Base-by-base conservation (phyloP, 139 green algal species). In the Chlorella sp. region DNA sequence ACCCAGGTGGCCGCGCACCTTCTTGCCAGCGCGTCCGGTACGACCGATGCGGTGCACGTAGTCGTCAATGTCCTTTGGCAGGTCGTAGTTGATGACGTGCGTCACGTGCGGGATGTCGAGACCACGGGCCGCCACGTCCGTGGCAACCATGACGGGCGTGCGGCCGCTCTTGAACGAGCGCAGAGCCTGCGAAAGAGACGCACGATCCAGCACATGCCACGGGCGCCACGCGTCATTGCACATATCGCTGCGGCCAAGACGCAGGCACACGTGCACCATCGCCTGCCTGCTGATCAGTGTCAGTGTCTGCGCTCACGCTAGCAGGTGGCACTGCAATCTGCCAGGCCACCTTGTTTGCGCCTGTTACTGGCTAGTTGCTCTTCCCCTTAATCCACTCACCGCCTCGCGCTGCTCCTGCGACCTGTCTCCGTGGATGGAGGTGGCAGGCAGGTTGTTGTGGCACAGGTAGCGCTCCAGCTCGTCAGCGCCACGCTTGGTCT, bases 401-500 rank as follows among this genome's bases (percentile, higher is more conserved):
- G 77, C 72, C 80, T 95, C 90, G 51, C 91, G 85, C 86, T 95
- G 88, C 31, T 83, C 81, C 81, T 98, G 94, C 10, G 89, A 92
- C 70, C 94, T 86, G 85, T 98, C 94, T 14, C 94, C 94, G 80
- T 98, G 94, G 78, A 98, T 98, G 75, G 85, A 92, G 51, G 94
- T 98, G 26, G 94, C 92, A 26, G 91, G 86, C 72, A 97, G 91
- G 73, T 77, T 88, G 80, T 94, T 90, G 69, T 87, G 76, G 34
- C 71, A 84, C 17, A 98, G 87, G 78, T 90, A 97, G 80, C 97
- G 93, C 82, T 98, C 94, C 61, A 98, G 83, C 32, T 91, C 82
- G 74, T 98, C 94, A n/a, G 94, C 94, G 35, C 94, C 93, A 49
- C 92, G 89, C 90, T 98, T 98, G 31, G 94, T 98, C 88, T 98